Evolutionary conservation across 257 asterid species (phyloP).

Genomic region (Fraxinus quadrangulata): DNA sequence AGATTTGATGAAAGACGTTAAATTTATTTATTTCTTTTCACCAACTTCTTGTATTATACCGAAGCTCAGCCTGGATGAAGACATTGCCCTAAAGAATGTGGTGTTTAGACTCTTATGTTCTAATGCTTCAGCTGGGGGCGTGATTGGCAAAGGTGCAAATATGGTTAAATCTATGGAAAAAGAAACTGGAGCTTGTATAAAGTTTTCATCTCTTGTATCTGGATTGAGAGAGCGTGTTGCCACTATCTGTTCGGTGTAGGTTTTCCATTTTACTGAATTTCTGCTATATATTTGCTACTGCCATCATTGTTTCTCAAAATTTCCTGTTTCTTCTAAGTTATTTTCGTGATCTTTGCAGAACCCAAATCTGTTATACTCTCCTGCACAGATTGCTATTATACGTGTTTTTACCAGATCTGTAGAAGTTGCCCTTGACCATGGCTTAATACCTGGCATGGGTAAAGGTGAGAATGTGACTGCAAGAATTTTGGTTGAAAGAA

Average conservation of each 20-base stretch:
- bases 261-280: conserved; percentile 27
- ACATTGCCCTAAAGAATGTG: conserved; percentile 37
- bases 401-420: conserved; percentile 51
- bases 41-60: background rate
- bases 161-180: conserved; percentile 48
- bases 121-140: conserved; percentile 49
- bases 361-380: conserved; percentile 40
- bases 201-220: conserved; percentile 43
- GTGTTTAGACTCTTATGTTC: conserved; percentile 57
- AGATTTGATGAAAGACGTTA: background rate
- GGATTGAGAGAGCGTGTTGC: conserved; percentile 58
- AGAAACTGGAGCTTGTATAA: conserved; percentile 62
- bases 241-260: conserved; percentile 55
- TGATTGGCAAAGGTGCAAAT: conserved; percentile 55
- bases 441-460: conserved; percentile 26
- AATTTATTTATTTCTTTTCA: background rate
- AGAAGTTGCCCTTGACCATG: conserved; percentile 42
- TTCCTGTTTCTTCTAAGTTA: conserved; percentile 18
- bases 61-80: conserved; percentile 31
- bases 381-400: conserved; percentile 56
- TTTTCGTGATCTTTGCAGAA: conserved; percentile 39
- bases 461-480: conserved; percentile 38
- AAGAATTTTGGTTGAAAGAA: conserved; percentile 45
- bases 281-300: conserved; percentile 17
- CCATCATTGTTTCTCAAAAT: conserved; percentile 9